Conservation (phyloP, 805 yeast species). For the Candida pini region DNA sequence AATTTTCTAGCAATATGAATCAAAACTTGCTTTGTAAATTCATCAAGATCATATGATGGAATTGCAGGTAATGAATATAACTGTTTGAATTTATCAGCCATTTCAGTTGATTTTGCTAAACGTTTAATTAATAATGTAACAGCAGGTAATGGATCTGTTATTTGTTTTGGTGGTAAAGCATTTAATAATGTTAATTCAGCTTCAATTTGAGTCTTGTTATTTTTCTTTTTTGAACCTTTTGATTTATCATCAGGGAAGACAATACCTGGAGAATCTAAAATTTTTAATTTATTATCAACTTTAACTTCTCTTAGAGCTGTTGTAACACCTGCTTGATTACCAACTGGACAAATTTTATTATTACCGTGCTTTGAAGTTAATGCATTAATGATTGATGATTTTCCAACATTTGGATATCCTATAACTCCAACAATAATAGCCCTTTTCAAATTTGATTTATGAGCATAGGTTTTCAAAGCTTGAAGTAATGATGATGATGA, state of each 20-base stretch:
- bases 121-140: constrained; percentile 71
- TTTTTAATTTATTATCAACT: constrained; percentile 80
- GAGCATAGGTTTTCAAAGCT: constrained; percentile 80
- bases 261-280: constrained; percentile 95
- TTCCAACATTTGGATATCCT: constrained; percentile 97
- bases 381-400: constrained; percentile 90
- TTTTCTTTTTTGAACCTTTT: constrained; percentile 35
- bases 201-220: constrained; percentile 53
- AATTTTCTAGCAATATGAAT: constrained; percentile 89
- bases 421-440: constrained; percentile 91
- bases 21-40: constrained; percentile 77
- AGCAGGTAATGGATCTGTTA: constrained; percentile 80
- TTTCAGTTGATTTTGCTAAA: constrained; percentile 63
- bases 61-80: constrained; percentile 79
- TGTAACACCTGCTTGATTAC: constrained; percentile 97
- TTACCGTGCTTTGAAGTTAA: constrained; percentile 72
- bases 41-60: constrained; percentile 64
- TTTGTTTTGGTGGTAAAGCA: constrained; percentile 83
- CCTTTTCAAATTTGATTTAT: constrained; percentile 78
- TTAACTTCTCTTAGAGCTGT: constrained; percentile 88
- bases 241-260: constrained; percentile 63
- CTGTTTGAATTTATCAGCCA: constrained; percentile 69
- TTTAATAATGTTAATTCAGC: constrained; percentile 87
- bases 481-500: constrained; percentile 73
- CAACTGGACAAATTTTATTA: constrained; percentile 85